These are phyloP conservation scores for Helotiales sp. DNA, from an alignment of 2,329 filamentous ascomycete genomes.

Conservation along the genomic window DNA sequence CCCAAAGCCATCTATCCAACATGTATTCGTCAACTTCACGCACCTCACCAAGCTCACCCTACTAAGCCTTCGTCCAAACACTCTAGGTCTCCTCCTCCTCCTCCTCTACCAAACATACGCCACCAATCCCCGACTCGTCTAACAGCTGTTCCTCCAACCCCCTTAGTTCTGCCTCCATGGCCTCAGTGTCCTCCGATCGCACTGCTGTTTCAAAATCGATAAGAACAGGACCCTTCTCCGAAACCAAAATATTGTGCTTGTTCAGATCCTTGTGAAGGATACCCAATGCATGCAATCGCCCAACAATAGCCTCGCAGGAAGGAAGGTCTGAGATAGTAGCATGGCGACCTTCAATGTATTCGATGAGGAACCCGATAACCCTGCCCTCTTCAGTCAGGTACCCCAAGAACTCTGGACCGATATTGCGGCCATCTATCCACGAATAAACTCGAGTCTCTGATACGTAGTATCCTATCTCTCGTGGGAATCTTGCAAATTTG, in stretches of 20 bases:
- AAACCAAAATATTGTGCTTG: conserved; percentile 40
- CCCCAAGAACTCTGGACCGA: conserved; percentile 34
- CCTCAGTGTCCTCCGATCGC: not conserved
- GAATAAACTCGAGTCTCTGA: conserved; percentile 25
- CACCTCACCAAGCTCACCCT: too few species aligned
- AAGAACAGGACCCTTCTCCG: conserved; percentile 31
- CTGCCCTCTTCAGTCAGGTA: conserved; percentile 35
- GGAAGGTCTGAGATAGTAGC: conserved; percentile 33
- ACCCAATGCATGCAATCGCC: conserved; percentile 37
- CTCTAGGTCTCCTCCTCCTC: not conserved
- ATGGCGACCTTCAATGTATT: conserved; percentile 31
- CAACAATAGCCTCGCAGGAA: conserved; percentile 31
- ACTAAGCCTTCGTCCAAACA: not conserved
- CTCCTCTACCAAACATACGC: conserved; percentile 1
- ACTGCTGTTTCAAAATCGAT: conserved; percentile 38
- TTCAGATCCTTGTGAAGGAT: conserved; percentile 41
- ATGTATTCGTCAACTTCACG: too few species aligned
- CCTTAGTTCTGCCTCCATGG: conserved; percentile 2
- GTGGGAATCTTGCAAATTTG: conserved; percentile 23
- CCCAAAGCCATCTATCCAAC: not conserved
- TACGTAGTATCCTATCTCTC: conserved; percentile 7
- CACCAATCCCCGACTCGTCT: conserved; percentile 6
- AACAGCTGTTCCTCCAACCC: conserved; percentile 6
- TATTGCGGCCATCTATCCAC: conserved; percentile 25
- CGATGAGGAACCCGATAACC: conserved; percentile 37